Evolutionary conservation across 2,329 filamentous ascomycete species (phyloP), one percentile per base, ranked within the genome.

Genomic region (Endothia cerciana): DNA sequence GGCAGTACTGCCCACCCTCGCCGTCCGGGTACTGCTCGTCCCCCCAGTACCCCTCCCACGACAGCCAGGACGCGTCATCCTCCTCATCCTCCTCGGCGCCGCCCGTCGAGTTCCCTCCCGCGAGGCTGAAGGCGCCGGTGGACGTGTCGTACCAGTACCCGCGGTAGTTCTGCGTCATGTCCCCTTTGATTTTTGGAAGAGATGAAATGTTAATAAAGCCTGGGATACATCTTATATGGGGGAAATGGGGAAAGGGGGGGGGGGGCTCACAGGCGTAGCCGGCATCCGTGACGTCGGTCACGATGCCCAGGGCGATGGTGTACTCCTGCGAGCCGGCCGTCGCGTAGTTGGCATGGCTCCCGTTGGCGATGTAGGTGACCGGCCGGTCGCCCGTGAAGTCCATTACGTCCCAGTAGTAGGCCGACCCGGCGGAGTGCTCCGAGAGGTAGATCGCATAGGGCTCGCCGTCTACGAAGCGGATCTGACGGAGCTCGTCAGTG

Each of bases 341-440:
- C 51, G 64, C 70, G 57, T 73, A 73, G 65, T 71, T 71, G 58
- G 72, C 72, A 58, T 73, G 72, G 19, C 66, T 64, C 36, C 72
- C 72, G 38, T 17, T 38, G 56, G 64, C 71, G 36, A 71, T 53
- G 60, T 71, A 73, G 10, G 67, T 60, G 19, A 70, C 60, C 3
- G 72, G 72, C 13, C 69, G 68, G 41, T 51, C 41, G 25, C 49
- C 57, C 22, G 55, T 66, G 49, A 67, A 67, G 58, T 56, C 38
- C 41, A 73, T 17, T 1, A 68, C 69, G 40, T 64, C 60, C 66
- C 69, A 73, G 43, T 67, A 66, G 66, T 73, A 73, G 51, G 72
- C 71, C 1, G 72, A 69, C 49, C 72, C 72, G 45, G 69, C 28
- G 40, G 63, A 57, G 66, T 73, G 72, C 60, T 72, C 66, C 28